Evolutionary conservation across 176 grass and related monocot genomes (phyloP).

Genomic region (Zoysia pacifica): DNA sequence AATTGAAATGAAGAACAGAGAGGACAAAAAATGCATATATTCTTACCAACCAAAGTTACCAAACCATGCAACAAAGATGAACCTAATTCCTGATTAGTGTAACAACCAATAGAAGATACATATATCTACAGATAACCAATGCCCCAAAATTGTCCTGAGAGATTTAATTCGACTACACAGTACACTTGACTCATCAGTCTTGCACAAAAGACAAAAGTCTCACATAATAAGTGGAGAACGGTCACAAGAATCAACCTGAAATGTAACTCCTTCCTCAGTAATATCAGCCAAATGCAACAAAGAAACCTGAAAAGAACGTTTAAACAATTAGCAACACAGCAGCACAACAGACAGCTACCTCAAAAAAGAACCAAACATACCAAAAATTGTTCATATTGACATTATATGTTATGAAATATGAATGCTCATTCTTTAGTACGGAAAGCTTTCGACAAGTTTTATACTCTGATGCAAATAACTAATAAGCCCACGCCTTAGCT

Average conservation of each 20-base stretch:
- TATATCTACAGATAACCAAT: background rate
- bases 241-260: conserved; percentile 67
- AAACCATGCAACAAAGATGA: conserved; percentile 8
- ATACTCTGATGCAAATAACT: background rate
- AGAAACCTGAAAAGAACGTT: conserved; percentile 67
- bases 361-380: background rate
- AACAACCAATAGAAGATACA: background rate
- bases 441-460: background rate
- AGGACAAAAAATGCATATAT: background rate
- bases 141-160: background rate
- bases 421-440: conserved; percentile 12
- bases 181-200: conserved; percentile 11
- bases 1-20: conserved; percentile 12
- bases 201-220: background rate
- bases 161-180: conserved; percentile 22
- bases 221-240: background rate
- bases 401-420: background rate
- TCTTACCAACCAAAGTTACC: background rate
- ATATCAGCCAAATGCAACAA: conserved; percentile 98
- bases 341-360: background rate
- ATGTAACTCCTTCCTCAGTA: conserved; percentile 94
- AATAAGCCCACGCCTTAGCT: conserved; percentile 10
- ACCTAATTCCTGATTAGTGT: conserved; percentile 9
- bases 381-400: background rate
- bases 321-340: conserved; percentile 28